phyloP scores from a whole-genome alignment of 106 monocot species.

The Dendrobium chrysotoxum region DNA sequence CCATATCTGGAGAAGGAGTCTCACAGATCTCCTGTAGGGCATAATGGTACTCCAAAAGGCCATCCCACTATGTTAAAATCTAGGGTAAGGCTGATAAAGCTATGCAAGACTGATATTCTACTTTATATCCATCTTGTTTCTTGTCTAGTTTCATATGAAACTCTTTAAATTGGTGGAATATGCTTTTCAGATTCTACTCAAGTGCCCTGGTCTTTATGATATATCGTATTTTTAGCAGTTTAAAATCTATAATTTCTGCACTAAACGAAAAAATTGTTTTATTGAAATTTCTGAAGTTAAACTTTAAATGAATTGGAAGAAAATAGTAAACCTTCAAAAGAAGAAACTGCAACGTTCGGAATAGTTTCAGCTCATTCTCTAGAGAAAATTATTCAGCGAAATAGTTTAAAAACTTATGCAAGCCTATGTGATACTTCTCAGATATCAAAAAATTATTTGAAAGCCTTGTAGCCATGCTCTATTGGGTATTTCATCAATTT shows the following conservation, averaged over 20 bases:
- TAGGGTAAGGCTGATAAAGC: slow-evolving; percentile 23
- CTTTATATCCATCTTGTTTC: background rate
- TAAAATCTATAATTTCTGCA: background rate
- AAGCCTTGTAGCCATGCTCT: too few species aligned
- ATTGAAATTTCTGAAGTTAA: background rate
- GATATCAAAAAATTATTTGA: too few species aligned
- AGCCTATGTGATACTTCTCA: too few species aligned
- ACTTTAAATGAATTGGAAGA: background rate
- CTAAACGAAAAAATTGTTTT: background rate
- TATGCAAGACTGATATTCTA: background rate
- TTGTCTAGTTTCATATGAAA: background rate
- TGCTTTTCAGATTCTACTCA: background rate
- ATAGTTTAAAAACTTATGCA: background rate
- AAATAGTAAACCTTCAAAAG: background rate
- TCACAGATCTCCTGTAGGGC: slow-evolving; percentile 36
- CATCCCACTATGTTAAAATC: slow-evolving; percentile 44
- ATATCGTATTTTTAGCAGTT: background rate
- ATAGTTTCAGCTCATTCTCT: background rate
- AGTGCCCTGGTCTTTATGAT: background rate
- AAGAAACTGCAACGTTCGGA: background rate
- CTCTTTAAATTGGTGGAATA: background rate
- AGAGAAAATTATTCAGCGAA: background rate
- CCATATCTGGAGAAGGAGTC: slow-evolving; percentile 39
- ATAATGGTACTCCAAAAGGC: slow-evolving; percentile 48
- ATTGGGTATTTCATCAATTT: too few species aligned